Evolutionary conservation across 31 red algal species (phyloP), one percentile per base, ranked within the genome.

Genomic region (Odonthalia washingtoniensis): DNA sequence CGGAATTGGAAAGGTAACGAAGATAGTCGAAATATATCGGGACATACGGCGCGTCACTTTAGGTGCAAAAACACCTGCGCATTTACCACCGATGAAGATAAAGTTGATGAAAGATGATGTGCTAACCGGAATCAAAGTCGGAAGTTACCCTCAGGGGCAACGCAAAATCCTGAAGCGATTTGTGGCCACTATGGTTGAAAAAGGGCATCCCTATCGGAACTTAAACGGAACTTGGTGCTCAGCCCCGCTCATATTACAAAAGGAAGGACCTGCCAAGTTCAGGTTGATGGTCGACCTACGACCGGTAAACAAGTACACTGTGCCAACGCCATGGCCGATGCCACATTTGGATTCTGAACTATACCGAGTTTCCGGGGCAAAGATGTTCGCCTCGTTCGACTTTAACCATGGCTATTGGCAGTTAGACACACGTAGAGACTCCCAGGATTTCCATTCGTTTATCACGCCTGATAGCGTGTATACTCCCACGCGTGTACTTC

Each of bases 371-470:
- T 18, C 37, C 0, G 82, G 72, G 28, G 0, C 70, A 21, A 38
- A 4, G 82, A n/a, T 34, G 3, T 89, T 81, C 49, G 60, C 74
- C 6, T 18, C 75, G 34, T 66, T 89, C 42, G 86, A 89, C 75
- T 89, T 89, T 65, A 40, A 9, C 39, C 31, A 41, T 26, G 86
- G 61, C 24, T 89, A 81, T 53, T 81, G 75, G 63, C 61, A 89
- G 64, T n/a, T 63, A 17, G 75, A 74, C 3, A n/a, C 80, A 14
- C 61, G 80, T 46, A 5, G 46, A 0, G 18, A 79, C 18, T 45
- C 34, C 26, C 86, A 89, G 63, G n/a, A 24, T 32, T 38, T 69
- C n/a, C 68, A 79, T 6, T 30, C 63, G 3, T 81, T 89, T 38
- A 43, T 69, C 3, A 89, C 86, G 6, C 86, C 86, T 0, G 63